Evolutionary conservation across 1,284 basidiomycete species (phyloP).

Genomic region (Moesziomyces antarcticus): DNA sequence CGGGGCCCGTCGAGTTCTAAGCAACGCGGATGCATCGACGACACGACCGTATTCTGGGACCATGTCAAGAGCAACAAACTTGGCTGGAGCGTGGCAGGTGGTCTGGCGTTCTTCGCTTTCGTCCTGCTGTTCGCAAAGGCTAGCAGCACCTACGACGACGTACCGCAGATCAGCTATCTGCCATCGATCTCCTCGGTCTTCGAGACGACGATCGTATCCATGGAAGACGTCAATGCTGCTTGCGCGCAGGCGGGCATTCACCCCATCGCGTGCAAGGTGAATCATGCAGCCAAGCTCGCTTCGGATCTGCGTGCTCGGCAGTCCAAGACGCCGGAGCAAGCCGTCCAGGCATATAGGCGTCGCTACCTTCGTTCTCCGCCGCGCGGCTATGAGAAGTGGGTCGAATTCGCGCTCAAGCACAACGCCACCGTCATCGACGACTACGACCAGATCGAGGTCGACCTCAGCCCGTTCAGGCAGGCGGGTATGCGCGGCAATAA

Average conservation of each 20-base stretch:
- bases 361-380: slow-evolving; percentile 26
- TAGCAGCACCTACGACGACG: slow-evolving; percentile 5
- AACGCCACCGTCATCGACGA: slow-evolving; percentile 34
- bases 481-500: slow-evolving; percentile 15
- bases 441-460: slow-evolving; percentile 34
- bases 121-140: slow-evolving; percentile 18
- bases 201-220: background rate
- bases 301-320: slow-evolving; percentile 24
- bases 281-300: slow-evolving; percentile 21
- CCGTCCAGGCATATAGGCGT: slow-evolving; percentile 19
- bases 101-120: slow-evolving; percentile 15
- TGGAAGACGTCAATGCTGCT: slow-evolving; percentile 13
- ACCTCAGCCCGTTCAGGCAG: slow-evolving; percentile 21
- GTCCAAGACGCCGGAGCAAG: slow-evolving; percentile 16
- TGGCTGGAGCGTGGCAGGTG: slow-evolving; percentile 5
- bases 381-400: slow-evolving; percentile 24
- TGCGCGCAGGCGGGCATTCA: slow-evolving; percentile 12
- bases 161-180: slow-evolving; percentile 5
- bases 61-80: background rate
- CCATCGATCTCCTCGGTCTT: slow-evolving; percentile 10
- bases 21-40: background rate
- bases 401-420: slow-evolving; percentile 20
- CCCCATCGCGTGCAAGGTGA: slow-evolving; percentile 29
- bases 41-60: background rate
- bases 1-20: background rate